Conservation (phyloP, 2,329 filamentous ascomycete genomes). For the Aspergillus arachidicola region DNA sequence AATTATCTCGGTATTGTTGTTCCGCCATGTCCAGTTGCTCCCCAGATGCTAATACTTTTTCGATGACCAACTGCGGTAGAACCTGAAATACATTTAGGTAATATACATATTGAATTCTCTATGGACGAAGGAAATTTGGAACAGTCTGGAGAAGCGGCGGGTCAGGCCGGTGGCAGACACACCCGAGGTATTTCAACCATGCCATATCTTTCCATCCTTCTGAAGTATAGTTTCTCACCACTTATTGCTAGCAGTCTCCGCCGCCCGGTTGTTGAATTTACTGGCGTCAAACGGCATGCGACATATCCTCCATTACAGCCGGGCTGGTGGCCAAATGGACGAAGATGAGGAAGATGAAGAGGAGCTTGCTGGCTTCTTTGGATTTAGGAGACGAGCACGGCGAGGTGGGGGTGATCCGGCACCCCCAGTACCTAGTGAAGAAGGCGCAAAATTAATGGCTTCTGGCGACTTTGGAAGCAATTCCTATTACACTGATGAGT, state of each 20-base stretch:
- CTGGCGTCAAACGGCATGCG: constrained; percentile 57
- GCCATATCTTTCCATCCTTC: neutral
- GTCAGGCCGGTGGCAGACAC: constrained; percentile 14
- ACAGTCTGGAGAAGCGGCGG: constrained; percentile 15
- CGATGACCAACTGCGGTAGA: constrained; percentile 12
- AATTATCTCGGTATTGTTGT: constrained; percentile 19
- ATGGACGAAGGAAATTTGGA: constrained; percentile 28
- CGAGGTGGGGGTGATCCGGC: constrained; percentile 57
- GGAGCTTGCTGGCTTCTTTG: constrained; percentile 30
- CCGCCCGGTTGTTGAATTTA: constrained; percentile 54
- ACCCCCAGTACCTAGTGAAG: constrained; percentile 80
- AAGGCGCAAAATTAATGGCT: constrained; percentile 76
- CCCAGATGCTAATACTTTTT: neutral
- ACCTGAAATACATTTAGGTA: constrained; percentile 22
- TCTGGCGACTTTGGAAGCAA: constrained; percentile 78
- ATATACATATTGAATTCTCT: constrained; percentile 33
- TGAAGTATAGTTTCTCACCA: neutral
- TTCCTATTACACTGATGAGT: constrained; percentile 55
- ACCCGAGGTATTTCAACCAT: constrained; percentile 25
- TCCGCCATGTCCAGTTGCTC: neutral
- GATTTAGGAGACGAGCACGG: constrained; percentile 52
- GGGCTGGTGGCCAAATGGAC: constrained; percentile 25
- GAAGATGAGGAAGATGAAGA: constrained; percentile 38
- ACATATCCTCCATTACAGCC: constrained; percentile 50
- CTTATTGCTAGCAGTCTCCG: constrained; percentile 30